Evolutionary conservation across 768 basidiomycete genomes (phyloP).

Genomic region (Kwoniella bestiolae): DNA sequence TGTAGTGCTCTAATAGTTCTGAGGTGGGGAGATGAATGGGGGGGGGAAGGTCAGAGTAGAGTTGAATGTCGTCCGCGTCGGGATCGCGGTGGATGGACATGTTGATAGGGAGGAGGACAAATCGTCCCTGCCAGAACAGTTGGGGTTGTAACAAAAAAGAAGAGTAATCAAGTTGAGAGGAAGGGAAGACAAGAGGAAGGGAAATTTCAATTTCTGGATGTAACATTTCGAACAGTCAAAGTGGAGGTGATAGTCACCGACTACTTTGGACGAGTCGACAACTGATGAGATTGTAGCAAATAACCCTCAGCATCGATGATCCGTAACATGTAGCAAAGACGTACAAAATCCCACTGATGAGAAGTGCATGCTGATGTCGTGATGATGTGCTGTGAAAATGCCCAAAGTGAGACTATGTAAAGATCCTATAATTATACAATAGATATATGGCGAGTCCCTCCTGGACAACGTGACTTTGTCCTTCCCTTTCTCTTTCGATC

Average conservation of each 20-base stretch:
- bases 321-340: too few relatives aligned
- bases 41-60: conserved; percentile 36
- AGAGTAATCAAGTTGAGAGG: neutral
- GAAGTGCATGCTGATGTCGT: conserved; percentile 25
- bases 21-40: conserved; percentile 50
- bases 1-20: conserved; percentile 54
- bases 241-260: conserved; percentile 11
- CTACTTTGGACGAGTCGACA: too few relatives aligned
- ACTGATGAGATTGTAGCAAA: too few relatives aligned
- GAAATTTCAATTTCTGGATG: neutral
- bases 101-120: neutral
- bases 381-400: neutral
- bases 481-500: neutral
- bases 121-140: neutral
- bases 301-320: too few relatives aligned
- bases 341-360: conserved; percentile 1
- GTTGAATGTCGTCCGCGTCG: conserved; percentile 17
- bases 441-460: neutral
- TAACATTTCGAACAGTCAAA: neutral
- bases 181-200: neutral
- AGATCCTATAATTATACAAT: conserved; percentile 12
- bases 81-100: conserved; percentile 8
- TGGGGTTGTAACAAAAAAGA: neutral
- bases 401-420: conserved; percentile 4
- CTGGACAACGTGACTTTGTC: neutral